Evolutionary conservation across 345 rosid species (phyloP), one percentile per base, ranked within the genome.

Genomic region (Eucalyptus sp.): DNA sequence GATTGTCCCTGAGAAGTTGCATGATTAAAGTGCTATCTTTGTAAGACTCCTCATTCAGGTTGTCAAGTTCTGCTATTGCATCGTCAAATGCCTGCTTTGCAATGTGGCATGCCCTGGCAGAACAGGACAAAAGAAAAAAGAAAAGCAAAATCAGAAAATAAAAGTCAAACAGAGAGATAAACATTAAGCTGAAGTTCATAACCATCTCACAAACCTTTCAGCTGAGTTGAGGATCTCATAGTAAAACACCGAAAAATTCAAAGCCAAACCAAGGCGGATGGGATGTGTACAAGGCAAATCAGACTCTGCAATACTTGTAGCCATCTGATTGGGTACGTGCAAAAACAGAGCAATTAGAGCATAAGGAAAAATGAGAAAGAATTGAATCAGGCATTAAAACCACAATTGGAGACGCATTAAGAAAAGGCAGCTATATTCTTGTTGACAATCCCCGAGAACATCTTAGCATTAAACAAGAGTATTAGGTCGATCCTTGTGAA

Each of bases 1-100:
- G 93, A 88, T 92, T 92, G 91, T 92, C 93, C 91, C 93, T 90
- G 31, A 92, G 93, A 88, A 92, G 93, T 88, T 92, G 93, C 93
- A 92, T 90, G 88, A 92, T 92, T 44, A 92, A 90, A 71, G 93
- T 90, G 90, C 93, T 92, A 81, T 92, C 93, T 87, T 92, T 92
- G 92, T 92, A 92, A 16, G 93, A 92, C 49, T 90, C 93, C 92
- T 92, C 93, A 60, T 86, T 92, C 58, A 92, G 89, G 84, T 89
- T 88, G 90, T 92, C 93, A 46, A 92, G 90, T 87, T 92, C 93
- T 2, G 93, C 86, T 31, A 92, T 90, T 51, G 93, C 93, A 88
- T 92, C 93, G 64, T 92, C 93, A 90, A 90, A 92, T 43, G 93
- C 93, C 87, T 89, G 92, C 89, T 89, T 92, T 14, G 93, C 93